Percentiles rank a stretch among this genome's conserved stretches.
Evolutionary conservation across 2,329 filamentous ascomycete species (phyloP).

Genomic region (Xylaria sp.): DNA sequence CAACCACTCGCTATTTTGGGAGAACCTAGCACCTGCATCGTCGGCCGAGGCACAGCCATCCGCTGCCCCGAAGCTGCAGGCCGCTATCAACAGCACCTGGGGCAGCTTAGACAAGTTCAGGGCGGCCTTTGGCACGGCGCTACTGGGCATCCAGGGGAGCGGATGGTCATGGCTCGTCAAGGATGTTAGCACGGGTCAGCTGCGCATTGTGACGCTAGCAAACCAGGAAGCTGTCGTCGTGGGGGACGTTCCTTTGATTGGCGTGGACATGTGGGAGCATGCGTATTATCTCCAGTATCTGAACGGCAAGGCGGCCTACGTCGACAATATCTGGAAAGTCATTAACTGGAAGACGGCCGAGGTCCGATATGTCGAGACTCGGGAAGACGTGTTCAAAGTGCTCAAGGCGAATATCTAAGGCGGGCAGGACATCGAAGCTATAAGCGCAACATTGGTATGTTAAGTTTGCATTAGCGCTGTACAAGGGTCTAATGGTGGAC

Average conservation of each 20-base stretch:
- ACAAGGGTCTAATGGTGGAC: too few relatives aligned
- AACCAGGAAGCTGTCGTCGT: slow-evolving; percentile 78
- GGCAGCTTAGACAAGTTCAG: slow-evolving; percentile 71
- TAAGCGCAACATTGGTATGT: too few relatives aligned
- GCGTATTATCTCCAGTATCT: slow-evolving; percentile 87
- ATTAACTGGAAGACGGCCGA: slow-evolving; percentile 79
- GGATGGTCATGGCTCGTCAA: slow-evolving; percentile 89
- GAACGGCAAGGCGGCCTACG: slow-evolving; percentile 76
- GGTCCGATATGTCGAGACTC: slow-evolving; percentile 55
- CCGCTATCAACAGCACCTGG: slow-evolving; percentile 69
- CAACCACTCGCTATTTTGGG: slow-evolving; percentile 94
- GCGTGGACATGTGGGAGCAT: slow-evolving; percentile 93
- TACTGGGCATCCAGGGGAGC: slow-evolving; percentile 78
- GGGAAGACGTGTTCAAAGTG: slow-evolving; percentile 40
- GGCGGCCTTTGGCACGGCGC: slow-evolving; percentile 65
- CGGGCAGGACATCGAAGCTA: neutral
- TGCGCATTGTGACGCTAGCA: slow-evolving; percentile 80
- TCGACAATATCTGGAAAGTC: slow-evolving; percentile 78
- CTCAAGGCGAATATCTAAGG: slow-evolving; percentile 38
- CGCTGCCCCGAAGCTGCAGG: slow-evolving; percentile 61
- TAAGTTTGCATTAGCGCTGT: too few relatives aligned
- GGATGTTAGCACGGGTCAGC: slow-evolving; percentile 60
- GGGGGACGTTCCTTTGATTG: slow-evolving; percentile 71
- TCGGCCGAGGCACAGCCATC: slow-evolving; percentile 62
- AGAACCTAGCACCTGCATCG: slow-evolving; percentile 71